Percentiles rank a stretch among this genome's conserved stretches.
These are phyloP conservation scores for Cryptococcus maquisensis DNA, from an alignment of 1,284 basidiomycete genomes.

Conservation along the genomic window DNA sequence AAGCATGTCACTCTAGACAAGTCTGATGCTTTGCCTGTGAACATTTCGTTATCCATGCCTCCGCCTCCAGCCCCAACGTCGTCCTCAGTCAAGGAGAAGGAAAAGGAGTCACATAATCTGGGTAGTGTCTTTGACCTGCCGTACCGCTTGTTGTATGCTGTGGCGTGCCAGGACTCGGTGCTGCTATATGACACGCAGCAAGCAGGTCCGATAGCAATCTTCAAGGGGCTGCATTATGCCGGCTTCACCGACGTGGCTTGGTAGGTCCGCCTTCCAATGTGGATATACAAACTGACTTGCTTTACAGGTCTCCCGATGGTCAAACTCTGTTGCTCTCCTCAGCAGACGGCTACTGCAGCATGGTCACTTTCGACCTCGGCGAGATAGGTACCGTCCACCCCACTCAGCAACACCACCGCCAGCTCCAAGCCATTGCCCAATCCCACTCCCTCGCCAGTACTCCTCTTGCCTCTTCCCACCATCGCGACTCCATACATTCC, in stretches of 20 bases:
- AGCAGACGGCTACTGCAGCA: conserved; percentile 94
- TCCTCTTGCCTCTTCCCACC: conserved; percentile 40
- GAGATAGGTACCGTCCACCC: conserved; percentile 82
- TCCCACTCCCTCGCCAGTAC: conserved; percentile 57
- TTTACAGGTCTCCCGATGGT: conserved; percentile 86
- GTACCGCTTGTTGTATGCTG: conserved; percentile 92
- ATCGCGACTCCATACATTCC: conserved; percentile 24
- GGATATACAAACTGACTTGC: neutral
- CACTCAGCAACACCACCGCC: conserved; percentile 79
- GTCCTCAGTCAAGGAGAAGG: conserved; percentile 10
- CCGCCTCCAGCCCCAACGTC: conserved; percentile 44
- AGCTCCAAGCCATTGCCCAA: conserved; percentile 79
- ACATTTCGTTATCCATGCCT: conserved; percentile 46
- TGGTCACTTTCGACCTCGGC: conserved; percentile 71
- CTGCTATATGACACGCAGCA: conserved; percentile 97
- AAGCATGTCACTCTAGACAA: conserved; percentile 64
- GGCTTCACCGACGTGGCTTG: conserved; percentile 96
- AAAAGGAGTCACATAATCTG: conserved; percentile 19
- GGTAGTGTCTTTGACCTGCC: conserved; percentile 73
- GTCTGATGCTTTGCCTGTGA: conserved; percentile 53
- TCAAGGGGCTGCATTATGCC: conserved; percentile 94
- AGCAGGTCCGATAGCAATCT: conserved; percentile 81
- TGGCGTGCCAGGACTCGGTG: conserved; percentile 94
- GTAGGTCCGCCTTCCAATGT: conserved; percentile 54
- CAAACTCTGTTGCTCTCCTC: conserved; percentile 88